Evolutionary conservation across 1,139 yeast species (phyloP).

Genomic region (Hyphopichia pseudoburtonii): DNA sequence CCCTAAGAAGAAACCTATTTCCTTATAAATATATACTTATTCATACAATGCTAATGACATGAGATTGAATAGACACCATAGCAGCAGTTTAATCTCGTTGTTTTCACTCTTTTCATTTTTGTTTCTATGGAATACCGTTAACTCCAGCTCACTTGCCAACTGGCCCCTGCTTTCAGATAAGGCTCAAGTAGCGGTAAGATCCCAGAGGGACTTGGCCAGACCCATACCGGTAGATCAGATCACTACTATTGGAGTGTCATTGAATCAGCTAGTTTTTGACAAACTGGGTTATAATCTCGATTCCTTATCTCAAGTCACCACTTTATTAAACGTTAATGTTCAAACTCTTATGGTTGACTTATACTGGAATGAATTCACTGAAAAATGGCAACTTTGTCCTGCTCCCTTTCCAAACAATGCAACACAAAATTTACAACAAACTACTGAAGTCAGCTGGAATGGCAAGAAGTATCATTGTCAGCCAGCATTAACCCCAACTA

Average conservation of each 20-base stretch:
- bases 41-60: neutral
- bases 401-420: constrained; percentile 36
- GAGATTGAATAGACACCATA: neutral
- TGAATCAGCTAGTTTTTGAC: constrained; percentile 52
- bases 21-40: neutral
- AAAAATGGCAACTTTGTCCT: constrained; percentile 74
- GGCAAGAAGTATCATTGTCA: constrained; percentile 36
- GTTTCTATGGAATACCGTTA: too few relatives aligned
- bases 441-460: constrained; percentile 27
- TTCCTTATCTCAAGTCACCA: constrained; percentile 36
- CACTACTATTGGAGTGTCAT: constrained; percentile 57
- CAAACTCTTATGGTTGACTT: constrained; percentile 58
- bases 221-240: constrained; percentile 59
- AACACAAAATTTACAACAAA: constrained; percentile 15
- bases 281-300: constrained; percentile 47
- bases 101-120: too few relatives aligned
- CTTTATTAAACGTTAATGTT: constrained; percentile 51
- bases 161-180: constrained; percentile 19
- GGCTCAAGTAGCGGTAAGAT: constrained; percentile 41
- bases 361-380: constrained; percentile 57
- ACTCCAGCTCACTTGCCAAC: constrained; percentile 10
- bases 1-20: neutral
- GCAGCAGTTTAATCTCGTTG: too few relatives aligned
- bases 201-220: constrained; percentile 69
- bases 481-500: constrained; percentile 40